These are phyloP conservation scores for Colletotrichum euphorbiae DNA, from an alignment of 2,329 filamentous ascomycete species.

Conservation along the genomic window DNA sequence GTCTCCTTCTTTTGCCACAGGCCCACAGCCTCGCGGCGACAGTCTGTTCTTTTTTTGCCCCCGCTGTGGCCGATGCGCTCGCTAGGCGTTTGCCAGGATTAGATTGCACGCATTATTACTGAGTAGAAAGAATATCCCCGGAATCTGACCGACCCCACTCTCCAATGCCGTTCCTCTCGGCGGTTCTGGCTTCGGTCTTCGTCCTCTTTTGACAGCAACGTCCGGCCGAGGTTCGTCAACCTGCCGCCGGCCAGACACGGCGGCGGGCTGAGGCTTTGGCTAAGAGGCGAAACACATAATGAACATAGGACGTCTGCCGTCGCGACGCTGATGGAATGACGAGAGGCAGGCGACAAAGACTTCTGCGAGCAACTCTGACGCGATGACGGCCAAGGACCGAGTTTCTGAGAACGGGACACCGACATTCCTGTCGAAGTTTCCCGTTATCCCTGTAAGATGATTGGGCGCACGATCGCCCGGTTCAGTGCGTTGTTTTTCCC, in stretches of 20 bases:
- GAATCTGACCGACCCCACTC: conserved; percentile 37
- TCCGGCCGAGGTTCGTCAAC: conserved; percentile 34
- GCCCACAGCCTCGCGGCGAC: conserved; percentile 37
- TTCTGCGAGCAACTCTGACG: not conserved
- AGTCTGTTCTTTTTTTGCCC: conserved; percentile 30
- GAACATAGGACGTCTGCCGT: not conserved
- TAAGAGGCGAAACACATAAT: conserved; percentile 27
- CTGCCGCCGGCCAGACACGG: conserved; percentile 1
- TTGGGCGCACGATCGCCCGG: conserved; percentile 25
- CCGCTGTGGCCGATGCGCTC: conserved; percentile 35
- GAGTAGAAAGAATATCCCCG: conserved; percentile 28
- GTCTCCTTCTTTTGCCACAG: conserved; percentile 35
- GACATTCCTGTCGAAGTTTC: conserved; percentile 13
- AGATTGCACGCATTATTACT: conserved; percentile 2
- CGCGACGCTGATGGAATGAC: conserved; percentile 17
- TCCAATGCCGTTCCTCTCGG: conserved; percentile 6
- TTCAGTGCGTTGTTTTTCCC: not conserved
- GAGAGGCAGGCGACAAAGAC: conserved; percentile 18
- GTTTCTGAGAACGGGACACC: conserved; percentile 26
- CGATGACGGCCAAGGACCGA: conserved; percentile 17
- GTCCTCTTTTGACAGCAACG: conserved; percentile 26
- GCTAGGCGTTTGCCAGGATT: conserved; percentile 20
- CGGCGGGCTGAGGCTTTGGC: conserved; percentile 12
- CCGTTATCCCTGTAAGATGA: conserved; percentile 38
- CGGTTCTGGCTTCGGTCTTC: conserved; percentile 15